Conservation (phyloP, 305 asterid species). For the Nicotiana rustica region DNA sequence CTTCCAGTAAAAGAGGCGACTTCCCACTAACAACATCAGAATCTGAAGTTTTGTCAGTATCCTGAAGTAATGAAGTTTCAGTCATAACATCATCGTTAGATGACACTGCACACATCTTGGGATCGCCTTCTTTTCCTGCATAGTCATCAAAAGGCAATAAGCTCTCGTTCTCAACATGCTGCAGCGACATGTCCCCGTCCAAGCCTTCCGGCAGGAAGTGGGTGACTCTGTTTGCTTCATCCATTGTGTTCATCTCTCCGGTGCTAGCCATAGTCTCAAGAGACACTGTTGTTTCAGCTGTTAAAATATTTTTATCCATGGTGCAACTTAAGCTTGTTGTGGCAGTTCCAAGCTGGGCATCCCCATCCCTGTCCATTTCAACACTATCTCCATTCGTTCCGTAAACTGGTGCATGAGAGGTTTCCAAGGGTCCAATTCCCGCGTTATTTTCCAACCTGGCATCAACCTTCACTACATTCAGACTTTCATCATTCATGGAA, state of each 20-base stretch:
- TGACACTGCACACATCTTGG: constrained; percentile 27
- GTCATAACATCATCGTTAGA: constrained; percentile 33
- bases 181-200: constrained; percentile 15
- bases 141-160: constrained; percentile 30
- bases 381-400: constrained; percentile 30
- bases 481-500: constrained; percentile 11
- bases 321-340: constrained; percentile 1
- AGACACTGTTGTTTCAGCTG: neutral
- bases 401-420: constrained; percentile 20
- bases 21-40: constrained; percentile 39
- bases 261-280: neutral
- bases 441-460: constrained; percentile 25
- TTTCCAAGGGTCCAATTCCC: neutral
- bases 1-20: constrained; percentile 34
- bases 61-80: constrained; percentile 38
- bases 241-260: constrained; percentile 15
- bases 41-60: constrained; percentile 39
- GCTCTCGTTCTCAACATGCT: constrained; percentile 23
- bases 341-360: constrained; percentile 8
- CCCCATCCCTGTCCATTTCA: constrained; percentile 19
- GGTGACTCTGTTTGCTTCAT: constrained; percentile 14
- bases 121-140: constrained; percentile 23
- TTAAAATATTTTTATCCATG: neutral
- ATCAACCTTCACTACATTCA: constrained; percentile 27
- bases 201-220: constrained; percentile 24